These are phyloP conservation scores for Ochromonas danica DNA, from an alignment of 108 stramenopile species.

Conservation along the genomic window DNA sequence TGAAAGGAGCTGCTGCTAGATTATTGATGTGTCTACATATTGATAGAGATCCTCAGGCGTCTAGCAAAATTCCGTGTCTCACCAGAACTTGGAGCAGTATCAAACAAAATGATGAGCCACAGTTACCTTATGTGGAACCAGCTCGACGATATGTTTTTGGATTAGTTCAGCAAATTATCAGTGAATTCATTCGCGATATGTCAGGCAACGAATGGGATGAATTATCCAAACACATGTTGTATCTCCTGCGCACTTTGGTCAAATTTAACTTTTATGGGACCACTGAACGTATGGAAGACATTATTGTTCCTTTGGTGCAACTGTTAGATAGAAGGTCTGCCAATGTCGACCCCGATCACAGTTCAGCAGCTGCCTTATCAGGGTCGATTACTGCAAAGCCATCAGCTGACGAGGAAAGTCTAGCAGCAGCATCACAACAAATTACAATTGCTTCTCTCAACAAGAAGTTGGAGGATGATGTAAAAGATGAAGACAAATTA, in stretches of 20 bases:
- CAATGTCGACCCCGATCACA: not conserved
- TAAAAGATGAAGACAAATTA: not conserved
- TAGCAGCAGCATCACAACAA: not conserved
- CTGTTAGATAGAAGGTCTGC: conserved; percentile 3
- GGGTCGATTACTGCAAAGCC: not conserved
- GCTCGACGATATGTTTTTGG: not conserved
- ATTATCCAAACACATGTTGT: conserved; percentile 34
- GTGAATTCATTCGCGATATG: conserved; percentile 25
- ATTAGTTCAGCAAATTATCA: conserved; percentile 27
- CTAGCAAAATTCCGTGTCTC: conserved; percentile 29
- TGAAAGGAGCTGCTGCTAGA: conserved; percentile 36
- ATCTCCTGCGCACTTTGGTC: conserved; percentile 32
- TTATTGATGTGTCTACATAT: conserved; percentile 42
- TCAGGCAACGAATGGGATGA: conserved; percentile 31
- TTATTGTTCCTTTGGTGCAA: conserved; percentile 7
- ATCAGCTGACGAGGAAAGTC: not conserved
- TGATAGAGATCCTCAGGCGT: conserved; percentile 37
- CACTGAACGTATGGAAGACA: conserved; percentile 33
- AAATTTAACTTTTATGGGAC: conserved; percentile 24
- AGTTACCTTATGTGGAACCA: conserved; percentile 35
- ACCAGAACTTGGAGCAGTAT: conserved; percentile 30
- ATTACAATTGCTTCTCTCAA: no score
- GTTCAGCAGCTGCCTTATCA: no score
- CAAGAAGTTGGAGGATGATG: not conserved
- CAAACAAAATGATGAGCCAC: not conserved